These are phyloP conservation scores for Kwoniella botswanensis DNA, from an alignment of 768 basidiomycete genomes.

Conservation along the genomic window DNA sequence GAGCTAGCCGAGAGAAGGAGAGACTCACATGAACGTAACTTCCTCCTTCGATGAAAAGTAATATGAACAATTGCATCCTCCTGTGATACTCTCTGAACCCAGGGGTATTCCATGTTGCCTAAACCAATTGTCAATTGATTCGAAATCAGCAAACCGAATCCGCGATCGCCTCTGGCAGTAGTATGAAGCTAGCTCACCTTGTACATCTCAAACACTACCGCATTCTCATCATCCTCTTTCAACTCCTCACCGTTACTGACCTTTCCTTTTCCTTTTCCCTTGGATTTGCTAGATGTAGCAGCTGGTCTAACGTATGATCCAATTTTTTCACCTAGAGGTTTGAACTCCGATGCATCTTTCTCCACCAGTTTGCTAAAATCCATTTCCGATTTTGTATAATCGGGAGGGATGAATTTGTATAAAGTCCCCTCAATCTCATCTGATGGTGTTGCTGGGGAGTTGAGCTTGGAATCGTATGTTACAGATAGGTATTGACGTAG, in stretches of 20 bases:
- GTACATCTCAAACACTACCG: slow-evolving; percentile 84
- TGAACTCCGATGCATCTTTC: slow-evolving; percentile 76
- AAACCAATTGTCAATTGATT: slow-evolving; percentile 15
- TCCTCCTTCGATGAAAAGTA: slow-evolving; percentile 93
- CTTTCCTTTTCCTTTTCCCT: slow-evolving; percentile 66
- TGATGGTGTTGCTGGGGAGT: slow-evolving; percentile 64
- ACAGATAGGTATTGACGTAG: slow-evolving; percentile 76
- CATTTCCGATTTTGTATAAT: slow-evolving; percentile 71
- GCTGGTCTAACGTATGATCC: slow-evolving; percentile 71
- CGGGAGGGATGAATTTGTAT: slow-evolving; percentile 75
- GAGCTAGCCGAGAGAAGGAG: neutral
- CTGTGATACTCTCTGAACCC: slow-evolving; percentile 91
- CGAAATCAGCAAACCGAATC: neutral
- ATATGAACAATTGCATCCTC: slow-evolving; percentile 89
- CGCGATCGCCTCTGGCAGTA: neutral
- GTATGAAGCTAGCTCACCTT: slow-evolving; percentile 66
- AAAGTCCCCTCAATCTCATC: slow-evolving; percentile 86
- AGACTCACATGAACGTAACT: slow-evolving; percentile 75
- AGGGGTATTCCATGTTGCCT: slow-evolving; percentile 83
- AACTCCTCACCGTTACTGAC: slow-evolving; percentile 47
- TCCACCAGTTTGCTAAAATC: slow-evolving; percentile 74
- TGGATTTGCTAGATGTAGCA: slow-evolving; percentile 60
- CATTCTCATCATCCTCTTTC: slow-evolving; percentile 66
- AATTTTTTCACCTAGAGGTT: slow-evolving; percentile 75
- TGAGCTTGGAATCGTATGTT: slow-evolving; percentile 69